A percentile compares a stretch with the other conserved stretches of the same genome.
Conservation (phyloP, 345 rosid genomes). For the Kernera saxatilis region DNA sequence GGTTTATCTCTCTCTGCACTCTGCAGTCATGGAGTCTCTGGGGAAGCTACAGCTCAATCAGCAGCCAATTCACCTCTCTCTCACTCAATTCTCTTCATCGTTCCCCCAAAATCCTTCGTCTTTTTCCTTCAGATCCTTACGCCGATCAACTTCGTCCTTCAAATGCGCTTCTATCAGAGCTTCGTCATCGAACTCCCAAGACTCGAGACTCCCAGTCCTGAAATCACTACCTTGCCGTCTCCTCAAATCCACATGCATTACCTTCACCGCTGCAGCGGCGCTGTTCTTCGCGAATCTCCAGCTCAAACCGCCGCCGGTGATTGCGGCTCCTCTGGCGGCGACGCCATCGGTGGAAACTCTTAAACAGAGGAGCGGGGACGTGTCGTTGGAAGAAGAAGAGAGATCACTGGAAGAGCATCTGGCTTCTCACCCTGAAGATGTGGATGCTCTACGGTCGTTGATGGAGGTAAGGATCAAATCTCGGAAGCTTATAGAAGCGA, state of each 20-base stretch:
- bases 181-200: constrained; percentile 22
- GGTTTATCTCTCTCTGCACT: constrained; percentile 10
- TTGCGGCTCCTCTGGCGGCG: constrained; percentile 44
- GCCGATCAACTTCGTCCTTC: constrained; percentile 25
- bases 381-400: constrained; percentile 43
- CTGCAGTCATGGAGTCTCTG: constrained; percentile 50
- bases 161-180: constrained; percentile 43
- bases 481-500: constrained; percentile 50
- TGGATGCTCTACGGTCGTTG: constrained; percentile 46
- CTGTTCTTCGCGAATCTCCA: constrained; percentile 48
- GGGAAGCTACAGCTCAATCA: constrained; percentile 37
- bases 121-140: constrained; percentile 35
- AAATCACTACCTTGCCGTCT: constrained; percentile 30
- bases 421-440: constrained; percentile 39
- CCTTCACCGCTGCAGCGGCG: constrained; percentile 62
- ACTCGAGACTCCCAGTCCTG: neutral
- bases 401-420: constrained; percentile 44
- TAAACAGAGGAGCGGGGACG: constrained; percentile 7
- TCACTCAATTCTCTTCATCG: constrained; percentile 38
- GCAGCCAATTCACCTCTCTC: constrained; percentile 43
- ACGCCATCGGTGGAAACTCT: constrained; percentile 35
- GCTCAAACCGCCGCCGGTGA: constrained; percentile 31
- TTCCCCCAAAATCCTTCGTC: constrained; percentile 31
- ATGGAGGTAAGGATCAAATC: constrained; percentile 72
- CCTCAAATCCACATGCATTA: constrained; percentile 51